A percentile compares a stretch with the other conserved stretches of the same genome.
Evolutionary conservation across 768 basidiomycete species (phyloP).

Genomic region (Termitomyces sp.): DNA sequence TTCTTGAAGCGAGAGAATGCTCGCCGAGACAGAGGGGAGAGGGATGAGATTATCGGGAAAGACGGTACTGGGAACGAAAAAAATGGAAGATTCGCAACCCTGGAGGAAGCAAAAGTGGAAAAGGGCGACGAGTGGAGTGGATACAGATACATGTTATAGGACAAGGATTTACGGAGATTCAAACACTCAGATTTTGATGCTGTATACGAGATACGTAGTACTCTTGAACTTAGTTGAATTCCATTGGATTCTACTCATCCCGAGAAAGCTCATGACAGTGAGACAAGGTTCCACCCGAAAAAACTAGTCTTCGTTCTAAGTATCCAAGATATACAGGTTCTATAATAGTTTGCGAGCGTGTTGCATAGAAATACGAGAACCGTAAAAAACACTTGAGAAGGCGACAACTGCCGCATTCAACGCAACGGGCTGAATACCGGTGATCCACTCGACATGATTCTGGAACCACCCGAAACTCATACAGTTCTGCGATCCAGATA

Average conservation of each 20-base stretch:
- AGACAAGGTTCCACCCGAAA: not conserved
- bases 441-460: not conserved
- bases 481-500: too few species aligned
- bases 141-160: constrained; percentile 49
- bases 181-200: too few species aligned
- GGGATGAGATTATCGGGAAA: constrained; percentile 62
- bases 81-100: constrained; percentile 52
- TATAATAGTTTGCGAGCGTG: not conserved
- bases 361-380: not conserved
- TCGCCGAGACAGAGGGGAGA: constrained; percentile 60
- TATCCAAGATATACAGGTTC: not conserved
- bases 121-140: constrained; percentile 77
- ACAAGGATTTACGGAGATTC: not conserved
- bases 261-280: too few species aligned
- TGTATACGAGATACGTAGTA: not conserved
- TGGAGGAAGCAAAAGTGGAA: constrained; percentile 60
- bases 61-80: constrained; percentile 31
- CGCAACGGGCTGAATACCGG: not conserved
- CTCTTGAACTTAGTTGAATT: too few species aligned
- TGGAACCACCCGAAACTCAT: not conserved
- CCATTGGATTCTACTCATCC: too few species aligned
- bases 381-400: not conserved
- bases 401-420: not conserved
- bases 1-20: constrained; percentile 55
- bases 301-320: not conserved